These are phyloP conservation scores for Penicillium malachiteum DNA, from an alignment of 495 filamentous ascomycete genomes.

Conservation along the genomic window DNA sequence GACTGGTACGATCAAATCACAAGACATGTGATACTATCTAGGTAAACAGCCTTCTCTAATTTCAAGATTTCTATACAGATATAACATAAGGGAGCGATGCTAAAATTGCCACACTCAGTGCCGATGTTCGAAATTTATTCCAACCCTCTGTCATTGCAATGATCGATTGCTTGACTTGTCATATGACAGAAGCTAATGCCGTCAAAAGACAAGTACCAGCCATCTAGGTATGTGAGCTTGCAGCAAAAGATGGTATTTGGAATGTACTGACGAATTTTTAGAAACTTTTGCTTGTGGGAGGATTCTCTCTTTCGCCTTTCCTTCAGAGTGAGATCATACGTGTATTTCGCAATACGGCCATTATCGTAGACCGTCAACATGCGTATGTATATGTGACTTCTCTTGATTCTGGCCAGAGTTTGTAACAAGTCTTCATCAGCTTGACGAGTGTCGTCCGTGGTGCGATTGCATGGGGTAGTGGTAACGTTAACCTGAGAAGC, in stretches of 20 bases:
- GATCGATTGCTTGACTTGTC: not conserved
- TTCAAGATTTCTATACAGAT: too few species aligned
- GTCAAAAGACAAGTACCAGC: not conserved
- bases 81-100: too few species aligned
- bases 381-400: not conserved
- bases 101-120: not conserved
- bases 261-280: not conserved
- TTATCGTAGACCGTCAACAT: not conserved
- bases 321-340: not conserved
- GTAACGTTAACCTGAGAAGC: not conserved
- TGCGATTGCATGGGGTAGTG: not conserved
- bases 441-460: not conserved
- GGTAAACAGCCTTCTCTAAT: too few species aligned
- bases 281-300: not conserved
- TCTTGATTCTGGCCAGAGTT: not conserved
- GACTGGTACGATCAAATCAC: not conserved
- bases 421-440: not conserved
- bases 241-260: not conserved
- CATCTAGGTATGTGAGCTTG: too few species aligned
- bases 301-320: not conserved
- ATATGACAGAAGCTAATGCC: not conserved
- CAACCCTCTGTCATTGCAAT: not conserved
- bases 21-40: not conserved
- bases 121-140: not conserved
- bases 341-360: not conserved